Conservation (phyloP, 192 early-diverging fungal genomes). For the Gonapodya prolifera region DNA sequence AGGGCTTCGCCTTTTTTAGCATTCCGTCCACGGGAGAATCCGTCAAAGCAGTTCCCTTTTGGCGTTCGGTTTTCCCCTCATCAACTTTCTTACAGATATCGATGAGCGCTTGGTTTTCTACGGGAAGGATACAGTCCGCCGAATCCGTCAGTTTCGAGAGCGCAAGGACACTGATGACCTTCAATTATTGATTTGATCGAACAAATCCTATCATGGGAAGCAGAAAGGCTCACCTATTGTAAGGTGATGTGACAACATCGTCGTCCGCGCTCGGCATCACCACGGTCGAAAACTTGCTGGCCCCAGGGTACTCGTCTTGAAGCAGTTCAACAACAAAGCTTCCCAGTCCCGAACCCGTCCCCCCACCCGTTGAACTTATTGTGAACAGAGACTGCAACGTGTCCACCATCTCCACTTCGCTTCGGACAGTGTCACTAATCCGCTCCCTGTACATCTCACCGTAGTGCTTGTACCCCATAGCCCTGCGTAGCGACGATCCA, state of each 20-base stretch:
- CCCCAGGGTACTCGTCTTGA: slow-evolving; percentile 17
- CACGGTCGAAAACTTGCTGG: slow-evolving; percentile 16
- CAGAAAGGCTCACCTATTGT: slow-evolving; percentile 27
- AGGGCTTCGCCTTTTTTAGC: slow-evolving; percentile 12
- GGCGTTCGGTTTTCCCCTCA: slow-evolving; percentile 1
- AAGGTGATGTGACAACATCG: slow-evolving; percentile 45
- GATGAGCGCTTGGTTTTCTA: slow-evolving; percentile 39
- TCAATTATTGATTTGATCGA: slow-evolving; percentile 5
- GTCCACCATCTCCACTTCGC: slow-evolving; percentile 39
- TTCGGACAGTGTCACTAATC: slow-evolving; percentile 27
- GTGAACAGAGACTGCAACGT: slow-evolving; percentile 37
- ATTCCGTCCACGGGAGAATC: slow-evolving; percentile 10
- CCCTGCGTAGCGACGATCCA: slow-evolving; percentile 11
- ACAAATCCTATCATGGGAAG: background rate
- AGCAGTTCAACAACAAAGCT: slow-evolving; percentile 23
- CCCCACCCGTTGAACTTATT: slow-evolving; percentile 35
- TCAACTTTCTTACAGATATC: slow-evolving; percentile 27
- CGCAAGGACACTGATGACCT: slow-evolving; percentile 23
- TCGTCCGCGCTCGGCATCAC: slow-evolving; percentile 33
- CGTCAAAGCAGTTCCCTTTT: background rate
- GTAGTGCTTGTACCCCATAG: slow-evolving; percentile 36
- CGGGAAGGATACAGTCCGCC: slow-evolving; percentile 35
- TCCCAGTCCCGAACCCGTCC: slow-evolving; percentile 49
- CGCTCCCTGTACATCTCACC: slow-evolving; percentile 22
- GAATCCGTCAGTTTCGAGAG: slow-evolving; percentile 23